phyloP scores from a whole-genome alignment of 352 stramenopile genomes.

The Phytopythium oedochilum region DNA sequence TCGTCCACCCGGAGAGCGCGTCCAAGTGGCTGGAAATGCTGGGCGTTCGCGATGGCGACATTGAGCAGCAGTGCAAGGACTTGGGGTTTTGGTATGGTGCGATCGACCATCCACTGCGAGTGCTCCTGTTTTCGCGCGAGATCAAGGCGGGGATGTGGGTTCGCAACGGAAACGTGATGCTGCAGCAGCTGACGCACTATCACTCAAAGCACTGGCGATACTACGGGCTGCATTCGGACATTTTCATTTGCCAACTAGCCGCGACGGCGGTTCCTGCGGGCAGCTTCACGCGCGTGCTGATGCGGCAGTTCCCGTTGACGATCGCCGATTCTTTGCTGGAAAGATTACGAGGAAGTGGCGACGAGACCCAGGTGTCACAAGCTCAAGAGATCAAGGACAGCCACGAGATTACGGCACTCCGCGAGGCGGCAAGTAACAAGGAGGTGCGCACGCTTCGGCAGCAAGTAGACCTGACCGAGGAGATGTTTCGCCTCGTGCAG shows the following conservation, averaged over 20 bases:
- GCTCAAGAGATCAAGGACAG: constrained; percentile 11
- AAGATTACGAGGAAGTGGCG: background rate
- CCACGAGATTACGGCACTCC: constrained; percentile 1
- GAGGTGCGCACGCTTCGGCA: constrained; percentile 27
- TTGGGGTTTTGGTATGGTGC: constrained; percentile 42
- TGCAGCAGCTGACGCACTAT: constrained; percentile 77
- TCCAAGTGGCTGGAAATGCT: constrained; percentile 49
- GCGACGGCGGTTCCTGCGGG: constrained; percentile 44
- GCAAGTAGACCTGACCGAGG: constrained; percentile 50
- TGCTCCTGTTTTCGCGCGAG: constrained; percentile 58
- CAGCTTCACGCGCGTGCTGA: constrained; percentile 49
- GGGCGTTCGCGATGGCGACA: constrained; percentile 9
- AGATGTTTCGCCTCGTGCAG: constrained; percentile 54
- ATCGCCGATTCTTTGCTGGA: constrained; percentile 8
- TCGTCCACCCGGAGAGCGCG: constrained; percentile 30
- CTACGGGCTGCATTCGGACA: constrained; percentile 65
- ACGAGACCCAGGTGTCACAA: background rate
- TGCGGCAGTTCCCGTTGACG: constrained; percentile 43
- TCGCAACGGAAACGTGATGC: constrained; percentile 76
- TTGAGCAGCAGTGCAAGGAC: constrained; percentile 16
- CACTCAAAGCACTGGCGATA: constrained; percentile 80
- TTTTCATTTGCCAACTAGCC: constrained; percentile 63
- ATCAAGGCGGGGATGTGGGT: constrained; percentile 78
- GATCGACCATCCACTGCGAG: constrained; percentile 47
- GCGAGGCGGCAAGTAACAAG: constrained; percentile 1